Evolutionary conservation across 1,284 basidiomycete species (phyloP), one percentile per base, ranked within the genome.

Genomic region (Macrocystidia cucumis): DNA sequence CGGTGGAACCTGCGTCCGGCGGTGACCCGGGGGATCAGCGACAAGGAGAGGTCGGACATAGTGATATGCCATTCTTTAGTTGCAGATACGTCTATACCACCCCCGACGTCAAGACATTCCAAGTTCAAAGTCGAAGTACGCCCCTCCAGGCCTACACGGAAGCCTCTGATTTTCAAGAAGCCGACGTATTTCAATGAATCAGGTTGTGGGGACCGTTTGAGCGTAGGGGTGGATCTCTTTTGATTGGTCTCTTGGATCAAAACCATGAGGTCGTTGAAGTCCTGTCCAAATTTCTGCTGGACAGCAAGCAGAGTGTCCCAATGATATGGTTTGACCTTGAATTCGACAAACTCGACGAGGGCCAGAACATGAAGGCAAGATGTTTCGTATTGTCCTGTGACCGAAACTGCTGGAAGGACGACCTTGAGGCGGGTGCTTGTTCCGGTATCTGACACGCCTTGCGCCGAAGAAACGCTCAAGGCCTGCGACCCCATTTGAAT

Each of bases 241-340:
- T 52, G 53, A 17, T 74, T 72, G 13, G 70, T 77, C 48, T 84
- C 69, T 40, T 72, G 73, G 18, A 82, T 63, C 37, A 86, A 55
- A 25, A 69, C 60, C 7, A 90, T 57, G 17, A 91, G 63, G 44
- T 91, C 88, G 44, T 82, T 83, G 57, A 90, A 85, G 55, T 91
- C 88, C 48, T 82, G 78, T 5, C 83, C 87, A 42, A 89, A 90
- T 48, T 89, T 88, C 45, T 86, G 81, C 48, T 89, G 85, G 8
- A 91, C 79, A 2, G 72, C 74, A 1, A 90, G 65, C 3, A 90
- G 55, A 5, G 81, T 82, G 48, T 91, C 88, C 74, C 85, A 79
- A 45, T 89, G 77, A 1, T 75, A 75, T 4, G 84, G 83, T 46
- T 85, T 88, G 42, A 90, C 67, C 46, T 72, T 81, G 35, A 85